Base-by-base conservation (phyloP, 2,329 filamentous ascomycete species). In the Lojkania enalia region DNA sequence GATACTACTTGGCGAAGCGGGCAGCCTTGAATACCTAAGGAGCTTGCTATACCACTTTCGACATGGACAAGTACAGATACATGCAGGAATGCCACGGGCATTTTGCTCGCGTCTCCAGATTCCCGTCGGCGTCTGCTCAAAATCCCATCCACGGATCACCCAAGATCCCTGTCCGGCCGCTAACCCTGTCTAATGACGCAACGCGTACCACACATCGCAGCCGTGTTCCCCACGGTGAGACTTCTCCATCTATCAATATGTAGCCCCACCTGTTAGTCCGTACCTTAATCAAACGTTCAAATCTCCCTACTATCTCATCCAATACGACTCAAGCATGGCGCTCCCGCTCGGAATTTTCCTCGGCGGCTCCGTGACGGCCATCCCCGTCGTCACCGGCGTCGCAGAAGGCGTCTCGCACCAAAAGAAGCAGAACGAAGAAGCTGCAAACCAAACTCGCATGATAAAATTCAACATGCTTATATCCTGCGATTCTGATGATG, bases 391-490 rank as follows among this genome's bases (percentile, higher is more conserved):
- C 2, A 79, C 77, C 0, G 77, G 76, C 49, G 71, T 79, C 16
- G 74, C 74, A 20, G 73, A 79, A 64, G 77, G 75, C 43, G 74
- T 79, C 15, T 67, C 69, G 36, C 69, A 78, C 49, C 75, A 77
- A 42, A 72, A 74, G 52, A 74, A 76, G 46, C 70, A 74, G 46
- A 77, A 77, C 46, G 74, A 72, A 56, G 74, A 77, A 55, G 72
- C 73, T 15, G 69, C 71, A 15, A 75, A 76, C 53, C 70, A 76
- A 39, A 71, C 70, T 35, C 76, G 74, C 27, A 77, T 78, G 74
- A 70, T 74, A 42, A 78, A 79, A 42, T 79, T 79, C 61, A 74
- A 75, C 49, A 59, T 78, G 33, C 70, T 77, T 33, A 71, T 74
- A 25, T 66, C 63, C 38, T 72, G 76, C 57, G 71, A 72, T 16